Base-by-base conservation (phyloP, 2,329 filamentous ascomycete species). In the Zarea fungicola region DNA sequence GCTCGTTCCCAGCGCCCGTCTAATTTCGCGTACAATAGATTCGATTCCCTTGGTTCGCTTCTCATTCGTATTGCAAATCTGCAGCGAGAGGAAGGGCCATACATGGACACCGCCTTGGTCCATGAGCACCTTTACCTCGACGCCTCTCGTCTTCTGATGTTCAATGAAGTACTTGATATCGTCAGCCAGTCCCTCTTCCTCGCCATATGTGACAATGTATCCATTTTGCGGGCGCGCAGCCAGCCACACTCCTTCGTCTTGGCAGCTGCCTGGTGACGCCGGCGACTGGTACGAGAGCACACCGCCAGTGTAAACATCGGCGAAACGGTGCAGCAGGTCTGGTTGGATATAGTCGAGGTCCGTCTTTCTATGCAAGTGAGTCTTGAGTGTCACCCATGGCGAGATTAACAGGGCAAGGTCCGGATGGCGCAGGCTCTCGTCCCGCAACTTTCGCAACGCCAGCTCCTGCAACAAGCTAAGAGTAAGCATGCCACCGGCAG, bases 371-470 rank as follows among this genome's bases (percentile, higher is more conserved):
- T 91, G 84, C 45, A 79, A 76, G 6, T 72, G 67, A 1, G 85
- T 89, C 32, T 88, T 73, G 34, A 95, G 77, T 2, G 83, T 85
- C 11, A 84, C 75, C 89, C 89, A 95, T 0, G 89, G 89, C 9
- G 86, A 91, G 52, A 95, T 87, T 52, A 93, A 72, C 19, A 84
- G 73, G 2, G 84, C 87, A 59, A 90, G 69, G 51, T 64, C 64
- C 40, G 66, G 67, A 42, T 63, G 61, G 49, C 57, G 64, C 48
- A 66, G 51, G 1, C 54, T 10, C 26, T 44, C 41, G 26, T 21
- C 23, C 10, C 40, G 40, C 25, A 44, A 29, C 26, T 32, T 52
- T 32, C 65, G 62, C 21, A 61, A 57, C 9, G 80, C 81, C 18
- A 90, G 69, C 56, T 84, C 78, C 1, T 91, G 77, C 44, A 95